phyloP scores from a whole-genome alignment of 371 early-diverging fungal genomes.

The Paraphysoderma sedebokerense region DNA sequence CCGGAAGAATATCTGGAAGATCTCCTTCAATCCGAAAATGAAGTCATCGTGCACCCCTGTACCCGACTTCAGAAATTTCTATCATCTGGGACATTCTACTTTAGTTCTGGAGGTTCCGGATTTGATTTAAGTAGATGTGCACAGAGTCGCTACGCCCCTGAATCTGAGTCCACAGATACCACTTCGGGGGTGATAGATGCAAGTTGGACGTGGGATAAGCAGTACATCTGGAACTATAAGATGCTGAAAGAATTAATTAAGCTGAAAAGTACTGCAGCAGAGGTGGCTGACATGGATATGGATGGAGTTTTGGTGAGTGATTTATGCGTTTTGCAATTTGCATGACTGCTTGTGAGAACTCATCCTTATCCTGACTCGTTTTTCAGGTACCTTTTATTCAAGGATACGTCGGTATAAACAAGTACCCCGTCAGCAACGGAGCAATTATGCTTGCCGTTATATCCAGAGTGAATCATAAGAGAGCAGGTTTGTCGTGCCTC shows the following conservation, averaged over 20 bases:
- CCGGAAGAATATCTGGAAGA: background rate
- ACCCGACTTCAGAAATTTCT: background rate
- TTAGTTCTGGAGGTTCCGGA: slow-evolving; percentile 26
- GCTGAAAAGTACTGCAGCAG: no score
- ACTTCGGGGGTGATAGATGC: slow-evolving; percentile 1
- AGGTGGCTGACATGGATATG: background rate
- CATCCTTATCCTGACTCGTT: background rate
- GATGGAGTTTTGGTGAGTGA: background rate
- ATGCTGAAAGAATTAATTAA: slow-evolving; percentile 18
- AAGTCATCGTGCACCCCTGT: background rate
- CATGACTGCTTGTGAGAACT: background rate
- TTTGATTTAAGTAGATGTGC: slow-evolving; percentile 53
- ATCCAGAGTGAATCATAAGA: slow-evolving; percentile 79
- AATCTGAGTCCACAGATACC: slow-evolving; percentile 3
- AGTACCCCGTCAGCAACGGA: slow-evolving; percentile 20
- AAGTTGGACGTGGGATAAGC: background rate
- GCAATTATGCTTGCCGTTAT: slow-evolving; percentile 49
- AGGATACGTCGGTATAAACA: slow-evolving; percentile 41
- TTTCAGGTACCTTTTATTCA: slow-evolving; percentile 16
- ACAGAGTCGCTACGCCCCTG: slow-evolving; percentile 11
- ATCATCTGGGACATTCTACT: slow-evolving; percentile 30
- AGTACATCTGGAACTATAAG: slow-evolving; percentile 5
- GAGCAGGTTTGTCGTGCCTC: slow-evolving; percentile 41
- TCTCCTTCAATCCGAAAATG: background rate
- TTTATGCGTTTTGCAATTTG: background rate